Conservation (phyloP, 2,329 filamentous ascomycete genomes). For the Hymenoscyphus linearis region DNA sequence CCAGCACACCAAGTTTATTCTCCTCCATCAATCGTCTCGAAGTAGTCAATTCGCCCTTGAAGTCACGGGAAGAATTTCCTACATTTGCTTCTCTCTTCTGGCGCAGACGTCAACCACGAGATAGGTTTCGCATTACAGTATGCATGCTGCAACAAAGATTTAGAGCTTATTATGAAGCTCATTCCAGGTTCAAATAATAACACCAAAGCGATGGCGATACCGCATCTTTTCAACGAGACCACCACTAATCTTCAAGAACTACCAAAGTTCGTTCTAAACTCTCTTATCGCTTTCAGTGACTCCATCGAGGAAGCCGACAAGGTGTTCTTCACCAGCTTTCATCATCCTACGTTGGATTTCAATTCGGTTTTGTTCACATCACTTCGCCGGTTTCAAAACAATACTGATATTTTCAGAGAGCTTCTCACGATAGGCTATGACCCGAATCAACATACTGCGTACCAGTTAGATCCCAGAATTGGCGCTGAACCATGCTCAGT, state of each 20-base stretch:
- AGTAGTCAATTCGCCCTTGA: neutral
- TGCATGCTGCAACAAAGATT: no score
- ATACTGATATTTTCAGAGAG: conserved; percentile 42
- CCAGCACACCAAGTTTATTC: neutral
- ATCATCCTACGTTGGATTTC: conserved; percentile 39
- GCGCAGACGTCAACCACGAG: no score
- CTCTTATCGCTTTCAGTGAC: conserved; percentile 49
- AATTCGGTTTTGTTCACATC: conserved; percentile 47
- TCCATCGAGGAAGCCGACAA: conserved; percentile 48
- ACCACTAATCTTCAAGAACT: conserved; percentile 25
- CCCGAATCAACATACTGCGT: no score
- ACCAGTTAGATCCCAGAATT: no score
- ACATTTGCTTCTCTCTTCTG: no score
- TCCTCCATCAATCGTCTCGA: neutral
- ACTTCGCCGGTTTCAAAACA: conserved; percentile 50
- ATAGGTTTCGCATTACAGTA: no score
- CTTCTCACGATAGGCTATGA: no score
- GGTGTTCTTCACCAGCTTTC: conserved; percentile 42
- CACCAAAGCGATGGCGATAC: conserved; percentile 49
- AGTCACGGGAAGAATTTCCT: neutral
- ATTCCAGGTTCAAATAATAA: conserved; percentile 46
- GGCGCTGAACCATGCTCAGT: no score
- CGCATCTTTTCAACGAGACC: conserved; percentile 45
- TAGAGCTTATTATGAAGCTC: conserved; percentile 44
- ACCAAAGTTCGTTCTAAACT: conserved; percentile 43